Evolutionary conservation across 148 eudicot species (phyloP).

Genomic region (Rhododendron williamsianum): DNA sequence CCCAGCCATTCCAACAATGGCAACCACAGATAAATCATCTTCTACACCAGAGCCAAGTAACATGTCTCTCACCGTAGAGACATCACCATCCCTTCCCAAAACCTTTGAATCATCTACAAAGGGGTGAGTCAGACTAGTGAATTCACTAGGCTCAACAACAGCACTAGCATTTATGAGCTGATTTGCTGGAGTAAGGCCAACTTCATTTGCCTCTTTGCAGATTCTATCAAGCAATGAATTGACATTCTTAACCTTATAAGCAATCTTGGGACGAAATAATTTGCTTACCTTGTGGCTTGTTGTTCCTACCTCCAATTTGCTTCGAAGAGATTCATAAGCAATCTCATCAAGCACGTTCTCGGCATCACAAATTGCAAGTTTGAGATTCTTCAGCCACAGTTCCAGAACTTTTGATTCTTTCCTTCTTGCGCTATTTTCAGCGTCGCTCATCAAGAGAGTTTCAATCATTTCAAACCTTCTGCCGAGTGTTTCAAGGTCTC

Average conservation of each 20-base stretch:
- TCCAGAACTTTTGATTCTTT: too few species aligned
- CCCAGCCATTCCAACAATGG: constrained; percentile 12
- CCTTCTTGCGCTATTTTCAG: too few species aligned
- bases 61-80: background rate
- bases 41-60: background rate
- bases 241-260: background rate
- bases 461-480: too few species aligned
- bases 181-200: background rate
- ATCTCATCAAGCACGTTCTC: background rate
- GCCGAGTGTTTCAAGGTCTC: too few species aligned
- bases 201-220: background rate
- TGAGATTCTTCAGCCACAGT: too few species aligned
- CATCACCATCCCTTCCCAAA: constrained; percentile 11
- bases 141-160: too few species aligned
- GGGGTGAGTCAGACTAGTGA: too few species aligned
- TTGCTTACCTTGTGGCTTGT: background rate
- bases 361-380: too few species aligned
- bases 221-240: background rate
- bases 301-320: background rate
- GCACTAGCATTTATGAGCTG: background rate
- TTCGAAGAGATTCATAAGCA: background rate
- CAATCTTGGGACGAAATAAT: background rate
- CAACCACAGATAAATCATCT: background rate
- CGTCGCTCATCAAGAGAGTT: too few species aligned
- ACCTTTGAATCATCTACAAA: background rate